phyloP scores from a whole-genome alignment of 139 green algal genomes.

The Chlamydomonas incerta region DNA sequence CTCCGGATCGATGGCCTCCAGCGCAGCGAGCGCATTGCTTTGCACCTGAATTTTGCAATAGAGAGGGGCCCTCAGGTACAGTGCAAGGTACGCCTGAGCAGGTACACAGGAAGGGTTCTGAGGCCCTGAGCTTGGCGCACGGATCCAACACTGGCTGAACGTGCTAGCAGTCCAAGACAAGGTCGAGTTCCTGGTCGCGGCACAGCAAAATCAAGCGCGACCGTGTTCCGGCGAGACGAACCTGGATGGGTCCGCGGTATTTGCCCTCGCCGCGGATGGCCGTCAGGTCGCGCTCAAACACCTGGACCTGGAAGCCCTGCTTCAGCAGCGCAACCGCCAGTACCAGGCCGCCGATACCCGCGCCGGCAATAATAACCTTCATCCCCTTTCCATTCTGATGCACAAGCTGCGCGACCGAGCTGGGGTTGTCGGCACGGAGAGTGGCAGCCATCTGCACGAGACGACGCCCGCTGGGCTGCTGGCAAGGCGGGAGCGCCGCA shows the following conservation, averaged over 20 bases:
- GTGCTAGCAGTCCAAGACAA: too few relatives aligned
- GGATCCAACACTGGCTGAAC: too few relatives aligned
- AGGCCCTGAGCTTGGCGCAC: too few relatives aligned
- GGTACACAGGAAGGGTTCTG: too few relatives aligned
- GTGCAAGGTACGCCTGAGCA: too few relatives aligned
- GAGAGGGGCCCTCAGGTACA: too few relatives aligned
- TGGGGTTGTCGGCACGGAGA: neutral
- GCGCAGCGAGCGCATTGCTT: slow-evolving; percentile 88
- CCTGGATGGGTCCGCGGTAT: slow-evolving; percentile 95
- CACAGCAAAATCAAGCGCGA: too few relatives aligned
- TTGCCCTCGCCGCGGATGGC: slow-evolving; percentile 94
- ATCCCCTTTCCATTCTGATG: slow-evolving; percentile 37
- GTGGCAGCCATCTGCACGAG: too few relatives aligned
- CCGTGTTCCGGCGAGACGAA: slow-evolving; percentile 47
- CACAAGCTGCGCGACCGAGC: slow-evolving; percentile 10
- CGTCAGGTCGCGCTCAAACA: slow-evolving; percentile 94
- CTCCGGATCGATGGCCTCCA: slow-evolving; percentile 86
- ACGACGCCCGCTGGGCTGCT: too few relatives aligned
- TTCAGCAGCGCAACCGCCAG: slow-evolving; percentile 88
- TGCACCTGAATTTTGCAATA: slow-evolving; percentile 81
- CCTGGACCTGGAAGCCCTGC: slow-evolving; percentile 81
- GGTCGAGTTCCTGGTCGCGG: too few relatives aligned
- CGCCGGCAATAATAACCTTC: slow-evolving; percentile 88
- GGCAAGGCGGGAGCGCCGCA: too few relatives aligned
- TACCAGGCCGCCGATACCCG: slow-evolving; percentile 91